Percentiles rank a stretch among this genome's conserved stretches.
phyloP scores from a whole-genome alignment of 2,329 filamentous ascomycete genomes.

The Coniella vitis region DNA sequence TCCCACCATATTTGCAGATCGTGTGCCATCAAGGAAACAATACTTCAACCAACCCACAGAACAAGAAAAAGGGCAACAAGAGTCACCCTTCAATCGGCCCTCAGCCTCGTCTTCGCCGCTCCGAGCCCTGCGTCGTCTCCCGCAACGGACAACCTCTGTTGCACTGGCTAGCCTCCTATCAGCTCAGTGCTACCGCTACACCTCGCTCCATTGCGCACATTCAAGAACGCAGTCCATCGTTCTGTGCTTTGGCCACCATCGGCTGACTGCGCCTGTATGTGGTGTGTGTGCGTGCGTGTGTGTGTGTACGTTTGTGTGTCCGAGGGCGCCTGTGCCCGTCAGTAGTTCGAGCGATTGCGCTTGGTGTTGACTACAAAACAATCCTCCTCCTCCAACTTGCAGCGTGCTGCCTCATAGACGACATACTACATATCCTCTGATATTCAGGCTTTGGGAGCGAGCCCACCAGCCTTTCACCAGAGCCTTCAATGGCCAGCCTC shows the following conservation, averaged over 20 bases:
- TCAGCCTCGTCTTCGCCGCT: neutral
- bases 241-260: neutral
- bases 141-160: neutral
- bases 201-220: neutral
- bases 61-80: neutral
- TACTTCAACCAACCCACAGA: too few relatives aligned
- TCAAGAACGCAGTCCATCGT: neutral
- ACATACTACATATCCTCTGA: slow-evolving; percentile 7
- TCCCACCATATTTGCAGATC: slow-evolving; percentile 4
- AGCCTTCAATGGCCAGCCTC: slow-evolving; percentile 1
- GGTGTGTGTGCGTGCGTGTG: slow-evolving; percentile 6
- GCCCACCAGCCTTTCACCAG: slow-evolving; percentile 10
- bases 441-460: slow-evolving; percentile 5
- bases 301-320: slow-evolving; percentile 5
- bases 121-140: neutral
- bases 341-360: slow-evolving; percentile 2
- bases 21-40: slow-evolving; percentile 1
- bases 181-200: too few relatives aligned
- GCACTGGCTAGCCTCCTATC: too few relatives aligned
- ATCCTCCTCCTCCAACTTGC: neutral
- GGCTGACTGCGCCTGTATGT: neutral
- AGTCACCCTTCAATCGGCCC: too few relatives aligned
- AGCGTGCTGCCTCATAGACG: too few relatives aligned
- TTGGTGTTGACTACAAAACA: neutral
- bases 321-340: slow-evolving; percentile 9